Percentiles rank a stretch among this genome's conserved stretches.
These are phyloP conservation scores for Talaromyces funiculosus DNA, from an alignment of 2,329 filamentous ascomycete species.

Conservation along the genomic window DNA sequence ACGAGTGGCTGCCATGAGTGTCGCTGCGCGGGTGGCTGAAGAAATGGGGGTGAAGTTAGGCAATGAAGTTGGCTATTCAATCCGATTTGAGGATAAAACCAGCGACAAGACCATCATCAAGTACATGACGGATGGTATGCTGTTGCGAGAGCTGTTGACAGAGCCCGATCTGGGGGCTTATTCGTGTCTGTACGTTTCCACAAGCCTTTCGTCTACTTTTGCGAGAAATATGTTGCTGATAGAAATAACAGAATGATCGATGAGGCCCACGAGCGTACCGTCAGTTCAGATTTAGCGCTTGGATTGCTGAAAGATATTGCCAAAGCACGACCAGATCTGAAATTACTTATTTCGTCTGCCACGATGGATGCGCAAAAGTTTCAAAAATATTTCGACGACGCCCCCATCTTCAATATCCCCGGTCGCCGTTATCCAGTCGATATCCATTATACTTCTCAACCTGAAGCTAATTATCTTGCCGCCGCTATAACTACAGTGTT, in stretches of 20 bases:
- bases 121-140: slow-evolving; percentile 97
- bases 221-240: background rate
- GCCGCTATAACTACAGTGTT: slow-evolving; percentile 91
- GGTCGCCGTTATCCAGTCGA: slow-evolving; percentile 85
- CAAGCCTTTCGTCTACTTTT: background rate
- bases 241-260: slow-evolving; percentile 68
- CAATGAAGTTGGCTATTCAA: slow-evolving; percentile 87
- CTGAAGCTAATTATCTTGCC: slow-evolving; percentile 88
- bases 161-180: slow-evolving; percentile 80
- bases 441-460: slow-evolving; percentile 82
- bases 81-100: slow-evolving; percentile 90
- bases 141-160: slow-evolving; percentile 82
- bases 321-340: slow-evolving; percentile 74
- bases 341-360: slow-evolving; percentile 85
- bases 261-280: slow-evolving; percentile 90
- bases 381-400: slow-evolving; percentile 82
- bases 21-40: slow-evolving; percentile 91
- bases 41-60: slow-evolving; percentile 88
- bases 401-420: slow-evolving; percentile 90
- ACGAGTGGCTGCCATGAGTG: slow-evolving; percentile 94
- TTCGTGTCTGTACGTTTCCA: slow-evolving; percentile 26
- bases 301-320: slow-evolving; percentile 85
- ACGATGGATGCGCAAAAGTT: slow-evolving; percentile 95
- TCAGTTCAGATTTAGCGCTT: slow-evolving; percentile 84
- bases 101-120: slow-evolving; percentile 87